Conservation (phyloP, 1,284 basidiomycete genomes). For the Salmacisia buchloeana region DNA sequence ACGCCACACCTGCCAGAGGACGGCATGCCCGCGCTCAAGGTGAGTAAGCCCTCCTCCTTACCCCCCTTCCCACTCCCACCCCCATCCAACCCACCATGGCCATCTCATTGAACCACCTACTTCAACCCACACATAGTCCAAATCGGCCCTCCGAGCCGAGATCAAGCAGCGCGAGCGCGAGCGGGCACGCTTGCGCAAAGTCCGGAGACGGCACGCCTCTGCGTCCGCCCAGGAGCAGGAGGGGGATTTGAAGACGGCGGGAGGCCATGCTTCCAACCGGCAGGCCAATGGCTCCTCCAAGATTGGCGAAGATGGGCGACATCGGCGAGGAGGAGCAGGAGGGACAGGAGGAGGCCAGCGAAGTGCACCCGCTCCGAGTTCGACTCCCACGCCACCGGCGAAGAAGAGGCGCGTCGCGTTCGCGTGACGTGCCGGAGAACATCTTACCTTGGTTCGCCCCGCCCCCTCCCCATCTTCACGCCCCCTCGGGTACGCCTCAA, state of each 20-base stretch:
- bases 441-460: too few species aligned
- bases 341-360: too few species aligned
- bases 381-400: not conserved
- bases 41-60: not conserved
- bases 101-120: not conserved
- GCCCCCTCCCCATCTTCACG: too few species aligned
- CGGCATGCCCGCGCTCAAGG: not conserved
- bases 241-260: not conserved
- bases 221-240: not conserved
- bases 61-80: not conserved
- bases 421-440: not conserved
- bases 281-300: too few species aligned
- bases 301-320: too few species aligned
- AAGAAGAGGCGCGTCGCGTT: not conserved
- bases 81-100: not conserved
- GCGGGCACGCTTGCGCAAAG: too few species aligned
- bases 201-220: too few species aligned
- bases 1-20: not conserved
- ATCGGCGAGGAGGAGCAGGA: too few species aligned
- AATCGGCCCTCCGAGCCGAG: not conserved
- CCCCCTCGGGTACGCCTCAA: too few species aligned
- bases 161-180: constrained; percentile 4
- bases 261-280: not conserved
- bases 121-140: not conserved
- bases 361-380: too few species aligned